phyloP scores from a whole-genome alignment of 495 filamentous ascomycete species.

The Lasiosphaeria ovina region DNA sequence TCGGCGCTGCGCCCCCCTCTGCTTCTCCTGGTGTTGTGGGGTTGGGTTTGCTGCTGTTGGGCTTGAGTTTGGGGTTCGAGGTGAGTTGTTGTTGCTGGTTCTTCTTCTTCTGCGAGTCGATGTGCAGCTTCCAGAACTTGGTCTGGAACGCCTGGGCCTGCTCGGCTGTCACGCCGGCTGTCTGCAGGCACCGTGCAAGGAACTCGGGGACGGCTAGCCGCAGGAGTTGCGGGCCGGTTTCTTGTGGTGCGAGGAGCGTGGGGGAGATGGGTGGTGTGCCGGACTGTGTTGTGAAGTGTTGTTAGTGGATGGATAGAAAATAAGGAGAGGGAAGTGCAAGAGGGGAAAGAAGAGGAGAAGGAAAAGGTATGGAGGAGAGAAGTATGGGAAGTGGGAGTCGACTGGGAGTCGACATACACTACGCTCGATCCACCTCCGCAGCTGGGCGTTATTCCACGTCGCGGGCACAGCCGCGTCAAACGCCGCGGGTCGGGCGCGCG shows the following conservation, averaged over 20 bases:
- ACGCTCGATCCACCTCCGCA: constrained; percentile 20
- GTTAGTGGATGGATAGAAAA: neutral
- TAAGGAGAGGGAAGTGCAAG: too few relatives aligned
- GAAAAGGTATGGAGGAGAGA: neutral
- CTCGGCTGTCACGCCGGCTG: constrained; percentile 20
- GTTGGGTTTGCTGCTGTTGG: neutral
- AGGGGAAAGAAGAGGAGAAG: neutral
- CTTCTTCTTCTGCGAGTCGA: constrained; percentile 26
- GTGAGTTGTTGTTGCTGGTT: neutral
- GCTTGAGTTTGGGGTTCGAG: neutral
- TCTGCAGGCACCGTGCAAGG: constrained; percentile 22
- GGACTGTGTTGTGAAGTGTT: constrained; percentile 11
- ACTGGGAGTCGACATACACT: constrained; percentile 15
- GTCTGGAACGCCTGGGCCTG: constrained; percentile 33
- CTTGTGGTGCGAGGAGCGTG: constrained; percentile 20
- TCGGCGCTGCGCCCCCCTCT: neutral
- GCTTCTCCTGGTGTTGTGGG: neutral
- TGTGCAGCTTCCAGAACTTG: constrained; percentile 35
- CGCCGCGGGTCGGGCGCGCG: constrained; percentile 7
- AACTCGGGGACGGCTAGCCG: constrained; percentile 24
- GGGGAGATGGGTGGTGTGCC: constrained; percentile 18
- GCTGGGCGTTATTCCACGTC: constrained; percentile 24
- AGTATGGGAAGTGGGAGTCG: neutral
- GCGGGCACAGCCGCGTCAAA: constrained; percentile 15
- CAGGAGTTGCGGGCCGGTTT: constrained; percentile 26